These are phyloP conservation scores for Scytalidium sp. DNA, from an alignment of 2,329 filamentous ascomycete species.

Conservation along the genomic window DNA sequence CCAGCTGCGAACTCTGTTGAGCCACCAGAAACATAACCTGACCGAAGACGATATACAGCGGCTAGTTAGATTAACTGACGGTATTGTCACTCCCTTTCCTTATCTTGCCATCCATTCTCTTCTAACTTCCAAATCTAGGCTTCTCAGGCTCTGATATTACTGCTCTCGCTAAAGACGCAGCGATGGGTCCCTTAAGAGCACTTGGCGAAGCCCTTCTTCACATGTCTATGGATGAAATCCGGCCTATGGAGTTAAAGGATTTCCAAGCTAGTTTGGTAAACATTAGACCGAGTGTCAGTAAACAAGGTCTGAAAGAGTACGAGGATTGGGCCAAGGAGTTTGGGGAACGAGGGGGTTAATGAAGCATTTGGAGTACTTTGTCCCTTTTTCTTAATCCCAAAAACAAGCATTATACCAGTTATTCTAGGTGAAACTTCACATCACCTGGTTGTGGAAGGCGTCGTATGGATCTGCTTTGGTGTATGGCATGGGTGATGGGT, in stretches of 20 bases:
- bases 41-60: constrained; percentile 66
- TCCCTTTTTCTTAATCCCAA: too few relatives aligned
- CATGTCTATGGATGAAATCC: constrained; percentile 92
- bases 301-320: constrained; percentile 79
- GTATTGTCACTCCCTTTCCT: constrained; percentile 40
- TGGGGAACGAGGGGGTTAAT: constrained; percentile 80
- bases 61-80: constrained; percentile 80
- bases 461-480: too few relatives aligned
- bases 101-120: not conserved
- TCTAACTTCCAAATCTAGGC: constrained; percentile 48
- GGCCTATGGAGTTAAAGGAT: constrained; percentile 78
- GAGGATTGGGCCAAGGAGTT: constrained; percentile 94
- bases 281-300: constrained; percentile 88
- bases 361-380: not conserved
- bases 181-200: constrained; percentile 85
- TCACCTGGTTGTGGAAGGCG: too few relatives aligned
- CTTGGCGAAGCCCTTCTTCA: constrained; percentile 85
- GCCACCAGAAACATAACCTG: constrained; percentile 83
- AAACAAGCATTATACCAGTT: too few relatives aligned
- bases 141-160: constrained; percentile 98
- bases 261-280: constrained; percentile 80
- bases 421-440: not conserved
- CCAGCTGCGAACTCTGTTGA: constrained; percentile 76
- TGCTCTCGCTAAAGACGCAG: constrained; percentile 92
- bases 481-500: too few relatives aligned